phyloP scores from a whole-genome alignment of 2,329 filamentous ascomycete genomes.

The Sporothrix sp. region DNA sequence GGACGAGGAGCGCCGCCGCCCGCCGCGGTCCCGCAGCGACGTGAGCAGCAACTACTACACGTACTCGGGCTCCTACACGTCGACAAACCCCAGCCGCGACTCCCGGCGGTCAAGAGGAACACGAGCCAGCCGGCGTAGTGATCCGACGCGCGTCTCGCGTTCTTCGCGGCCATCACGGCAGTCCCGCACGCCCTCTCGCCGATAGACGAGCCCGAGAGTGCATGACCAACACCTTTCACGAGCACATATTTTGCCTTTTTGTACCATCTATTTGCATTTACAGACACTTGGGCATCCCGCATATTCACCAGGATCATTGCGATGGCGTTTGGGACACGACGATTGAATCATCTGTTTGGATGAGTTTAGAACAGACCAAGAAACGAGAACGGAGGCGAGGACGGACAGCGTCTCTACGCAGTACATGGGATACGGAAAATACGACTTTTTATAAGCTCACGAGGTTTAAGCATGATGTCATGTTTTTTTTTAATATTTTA shows the following conservation, averaged over 20 bases:
- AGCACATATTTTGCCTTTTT: not conserved
- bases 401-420: too few species aligned
- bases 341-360: too few species aligned
- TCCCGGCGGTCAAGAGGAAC: constrained; percentile 19
- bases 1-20: constrained; percentile 32
- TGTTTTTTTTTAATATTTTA: constrained; percentile 1
- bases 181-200: constrained; percentile 5
- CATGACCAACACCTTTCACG: not conserved
- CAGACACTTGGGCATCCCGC: not conserved
- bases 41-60: constrained; percentile 43
- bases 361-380: too few species aligned
- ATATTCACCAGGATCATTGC: constrained; percentile 12
- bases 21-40: constrained; percentile 33
- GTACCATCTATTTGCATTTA: constrained; percentile 1
- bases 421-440: too few species aligned
- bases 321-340: constrained; percentile 12
- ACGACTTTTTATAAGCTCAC: too few species aligned
- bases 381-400: too few species aligned
- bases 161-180: constrained; percentile 14
- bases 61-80: constrained; percentile 39
- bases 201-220: not conserved
- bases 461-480: too few species aligned
- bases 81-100: constrained; percentile 31
- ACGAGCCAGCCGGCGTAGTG: constrained; percentile 20
- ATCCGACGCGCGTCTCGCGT: constrained; percentile 22